phyloP scores from a whole-genome alignment of 345 rosid genomes.

The Pistacia vera region DNA sequence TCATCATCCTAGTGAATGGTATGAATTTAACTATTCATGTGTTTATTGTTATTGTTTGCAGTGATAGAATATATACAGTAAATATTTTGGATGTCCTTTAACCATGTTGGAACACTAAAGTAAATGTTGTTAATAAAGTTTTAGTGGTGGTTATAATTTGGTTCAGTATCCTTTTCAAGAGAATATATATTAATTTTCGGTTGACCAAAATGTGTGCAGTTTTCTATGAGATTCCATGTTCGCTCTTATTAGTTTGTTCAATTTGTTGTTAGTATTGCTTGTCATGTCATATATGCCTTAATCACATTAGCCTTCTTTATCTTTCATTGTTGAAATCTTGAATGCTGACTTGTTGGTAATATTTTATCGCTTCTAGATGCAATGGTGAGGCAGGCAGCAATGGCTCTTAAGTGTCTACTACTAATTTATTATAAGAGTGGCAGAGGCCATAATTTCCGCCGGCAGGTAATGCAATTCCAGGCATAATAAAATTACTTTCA shows the following conservation, averaged over 20 bases:
- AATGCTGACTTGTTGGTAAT: neutral
- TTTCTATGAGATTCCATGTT: neutral
- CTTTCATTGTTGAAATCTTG: neutral
- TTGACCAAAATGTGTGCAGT: neutral
- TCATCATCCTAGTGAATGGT: conserved; percentile 63
- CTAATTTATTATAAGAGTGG: conserved; percentile 61
- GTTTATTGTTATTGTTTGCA: neutral
- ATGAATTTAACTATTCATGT: conserved; percentile 16
- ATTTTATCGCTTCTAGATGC: conserved; percentile 42
- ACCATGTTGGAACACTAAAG: neutral
- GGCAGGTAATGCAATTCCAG: conserved; percentile 40
- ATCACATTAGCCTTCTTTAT: neutral
- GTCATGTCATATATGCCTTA: neutral
- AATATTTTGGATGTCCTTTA: neutral
- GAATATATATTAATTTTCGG: neutral
- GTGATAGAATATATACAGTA: neutral
- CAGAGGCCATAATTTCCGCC: conserved; percentile 49
- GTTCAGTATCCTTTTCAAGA: conserved; percentile 5
- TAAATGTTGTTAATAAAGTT: neutral
- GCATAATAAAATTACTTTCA: neutral
- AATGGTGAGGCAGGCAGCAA: conserved; percentile 57
- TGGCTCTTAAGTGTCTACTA: conserved; percentile 57
- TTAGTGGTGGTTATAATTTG: neutral
- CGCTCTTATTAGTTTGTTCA: neutral
- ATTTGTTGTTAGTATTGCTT: neutral